Evolutionary conservation across 2,329 filamentous ascomycete genomes (phyloP).

Genomic region (Botryotinia narcissicola): DNA sequence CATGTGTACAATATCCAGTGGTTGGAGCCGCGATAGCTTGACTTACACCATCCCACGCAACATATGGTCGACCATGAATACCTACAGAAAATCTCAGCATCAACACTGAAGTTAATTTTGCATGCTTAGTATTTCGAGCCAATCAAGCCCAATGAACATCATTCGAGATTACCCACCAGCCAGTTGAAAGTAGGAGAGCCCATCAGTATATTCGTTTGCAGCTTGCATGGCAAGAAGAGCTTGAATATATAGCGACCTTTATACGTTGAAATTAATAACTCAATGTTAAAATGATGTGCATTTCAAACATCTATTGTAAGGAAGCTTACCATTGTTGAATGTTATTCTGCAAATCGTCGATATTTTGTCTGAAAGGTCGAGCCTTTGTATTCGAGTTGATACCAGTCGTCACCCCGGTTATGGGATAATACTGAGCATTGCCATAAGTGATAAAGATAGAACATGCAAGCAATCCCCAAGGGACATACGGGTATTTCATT

Average conservation of each 20-base stretch:
- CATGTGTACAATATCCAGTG: constrained; percentile 37
- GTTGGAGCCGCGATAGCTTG: constrained; percentile 20
- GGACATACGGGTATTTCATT: not conserved
- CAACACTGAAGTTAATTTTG: not conserved
- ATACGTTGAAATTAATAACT: constrained; percentile 10
- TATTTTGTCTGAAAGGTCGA: constrained; percentile 30
- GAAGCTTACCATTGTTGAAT: constrained; percentile 11
- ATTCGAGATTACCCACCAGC: constrained; percentile 25
- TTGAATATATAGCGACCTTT: constrained; percentile 30
- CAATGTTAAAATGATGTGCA: not conserved
- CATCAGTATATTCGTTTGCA: constrained; percentile 23
- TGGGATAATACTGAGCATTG: constrained; percentile 18
- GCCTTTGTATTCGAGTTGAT: constrained; percentile 23
- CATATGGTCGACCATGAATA: constrained; percentile 32
- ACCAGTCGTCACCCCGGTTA: constrained; percentile 30
- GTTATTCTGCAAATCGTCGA: constrained; percentile 31
- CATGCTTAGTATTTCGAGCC: not conserved
- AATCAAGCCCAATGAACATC: not conserved
- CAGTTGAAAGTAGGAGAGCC: constrained; percentile 31
- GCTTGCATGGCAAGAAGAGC: constrained; percentile 27
- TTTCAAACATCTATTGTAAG: constrained; percentile 20
- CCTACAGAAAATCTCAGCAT: constrained; percentile 19
- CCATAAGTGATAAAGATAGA: not conserved
- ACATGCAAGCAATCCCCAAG: not conserved
- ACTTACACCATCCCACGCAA: constrained; percentile 31